Base-by-base conservation (phyloP, 164 flowering plant species). In the Buxus sempervirens region DNA sequence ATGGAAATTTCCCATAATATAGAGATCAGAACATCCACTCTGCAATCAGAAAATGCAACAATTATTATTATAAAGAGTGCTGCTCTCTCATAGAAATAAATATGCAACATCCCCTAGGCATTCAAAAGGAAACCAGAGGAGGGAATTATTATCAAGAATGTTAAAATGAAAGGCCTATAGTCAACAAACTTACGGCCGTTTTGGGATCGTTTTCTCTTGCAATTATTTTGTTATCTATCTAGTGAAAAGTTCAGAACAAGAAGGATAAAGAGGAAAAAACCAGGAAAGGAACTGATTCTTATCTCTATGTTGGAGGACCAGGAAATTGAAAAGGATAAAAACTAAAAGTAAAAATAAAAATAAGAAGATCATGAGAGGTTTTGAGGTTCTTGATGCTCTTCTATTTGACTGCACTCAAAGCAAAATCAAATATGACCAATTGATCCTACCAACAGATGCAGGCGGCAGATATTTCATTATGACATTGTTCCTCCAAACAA, bases 1-100 rank as follows among this genome's bases (percentile, higher is more conserved):
- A 87, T 85, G 9, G 89, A 71, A 21, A 95, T 94, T 73, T 95
- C 99, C 98, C 97, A 92, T 82, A 88, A 79, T 53, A 45, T 15
- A 15, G 51, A 45, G 51, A 45, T 45, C 18, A 45, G 10, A 45
- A 45, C 51, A 45, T 45, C 51, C 51, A 45, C 51, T 15, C 51
- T 45, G 51, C 51, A 45, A 10, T 10, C 51, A 45, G 12, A 45
- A 45, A 45, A 4, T 32, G 51, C 51, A 45, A 10, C 5, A 45
- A 45, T 10, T 45, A 45, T 10, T 10, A 45, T 45, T 45, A 45
- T 5, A 12, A 45, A 15, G 18, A 45, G 18, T 10, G 51, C 51
- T 45, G 51, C 12, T 41, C 18, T 10, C 16, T 15, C 1, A 45
- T 45, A 45, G 12, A 45, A 10, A 45, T 10, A 10, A 45, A 45